phyloP scores from a whole-genome alignment of 2,329 filamentous ascomycete genomes.

The Pseudogymnoascus sp. region DNA sequence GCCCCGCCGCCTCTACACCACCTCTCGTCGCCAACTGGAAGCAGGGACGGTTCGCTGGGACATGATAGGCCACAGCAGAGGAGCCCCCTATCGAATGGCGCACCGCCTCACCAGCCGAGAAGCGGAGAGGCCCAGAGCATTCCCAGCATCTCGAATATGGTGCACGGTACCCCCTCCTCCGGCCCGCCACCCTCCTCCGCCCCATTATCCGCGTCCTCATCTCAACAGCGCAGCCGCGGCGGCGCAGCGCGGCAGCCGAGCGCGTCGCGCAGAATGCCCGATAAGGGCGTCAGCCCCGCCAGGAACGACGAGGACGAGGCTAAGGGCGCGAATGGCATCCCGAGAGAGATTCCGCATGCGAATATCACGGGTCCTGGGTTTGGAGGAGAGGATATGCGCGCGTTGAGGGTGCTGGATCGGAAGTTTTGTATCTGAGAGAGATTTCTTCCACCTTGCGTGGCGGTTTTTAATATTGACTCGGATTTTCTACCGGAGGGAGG shows the following conservation, averaged over 20 bases:
- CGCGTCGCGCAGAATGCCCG: slow-evolving; percentile 23
- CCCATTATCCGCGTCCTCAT: slow-evolving; percentile 15
- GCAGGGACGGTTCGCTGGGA: not conserved
- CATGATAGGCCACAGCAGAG: not conserved
- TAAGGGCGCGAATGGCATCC: slow-evolving; percentile 24
- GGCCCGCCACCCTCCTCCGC: not conserved
- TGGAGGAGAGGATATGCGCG: slow-evolving; percentile 58
- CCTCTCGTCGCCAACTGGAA: not conserved
- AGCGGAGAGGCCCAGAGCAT: slow-evolving; percentile 1
- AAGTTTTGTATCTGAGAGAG: slow-evolving; percentile 39
- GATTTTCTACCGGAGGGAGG: not conserved
- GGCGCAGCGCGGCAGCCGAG: slow-evolving; percentile 26
- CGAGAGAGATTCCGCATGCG: slow-evolving; percentile 49
- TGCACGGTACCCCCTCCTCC: slow-evolving; percentile 21
- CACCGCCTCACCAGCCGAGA: not conserved
- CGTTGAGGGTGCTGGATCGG: slow-evolving; percentile 58
- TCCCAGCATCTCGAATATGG: slow-evolving; percentile 22
- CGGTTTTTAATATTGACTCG: not conserved
- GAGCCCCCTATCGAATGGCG: not conserved
- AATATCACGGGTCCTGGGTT: slow-evolving; percentile 36
- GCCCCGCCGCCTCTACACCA: not conserved
- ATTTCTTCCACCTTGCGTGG: not conserved
- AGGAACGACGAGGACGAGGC: slow-evolving; percentile 13
- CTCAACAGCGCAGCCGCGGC: slow-evolving; percentile 20
- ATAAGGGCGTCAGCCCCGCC: slow-evolving; percentile 17